phyloP scores from a whole-genome alignment of 345 rosid genomes.

The Bruguiera gymnorhiza region DNA sequence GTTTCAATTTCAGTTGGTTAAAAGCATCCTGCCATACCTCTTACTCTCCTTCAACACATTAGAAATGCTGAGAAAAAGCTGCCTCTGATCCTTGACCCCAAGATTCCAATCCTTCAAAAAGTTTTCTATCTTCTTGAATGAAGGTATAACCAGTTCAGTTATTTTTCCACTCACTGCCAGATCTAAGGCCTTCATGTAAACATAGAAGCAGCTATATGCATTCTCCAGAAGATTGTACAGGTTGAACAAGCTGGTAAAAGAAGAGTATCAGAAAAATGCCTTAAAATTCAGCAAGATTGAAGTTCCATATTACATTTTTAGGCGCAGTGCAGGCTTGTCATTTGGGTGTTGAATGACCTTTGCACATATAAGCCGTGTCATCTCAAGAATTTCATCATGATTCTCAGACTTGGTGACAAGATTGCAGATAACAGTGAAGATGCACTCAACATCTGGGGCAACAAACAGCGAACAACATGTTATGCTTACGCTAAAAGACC shows the following conservation, averaged over 20 bases:
- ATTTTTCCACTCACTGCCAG: constrained; percentile 78
- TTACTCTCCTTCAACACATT: constrained; percentile 69
- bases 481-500: not conserved
- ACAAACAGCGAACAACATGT: not conserved
- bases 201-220: constrained; percentile 62
- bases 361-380: constrained; percentile 64
- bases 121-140: constrained; percentile 73
- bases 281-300: not conserved
- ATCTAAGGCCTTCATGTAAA: constrained; percentile 70
- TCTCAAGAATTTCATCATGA: constrained; percentile 67
- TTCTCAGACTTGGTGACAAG: constrained; percentile 60
- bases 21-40: constrained; percentile 41
- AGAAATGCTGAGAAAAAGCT: constrained; percentile 67
- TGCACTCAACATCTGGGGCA: constrained; percentile 80
- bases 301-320: constrained; percentile 65
- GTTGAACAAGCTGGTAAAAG: constrained; percentile 75
- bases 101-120: constrained; percentile 96
- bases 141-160: constrained; percentile 60
- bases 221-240: constrained; percentile 80
- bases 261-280: constrained; percentile 16
- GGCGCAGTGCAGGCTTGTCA: constrained; percentile 81
- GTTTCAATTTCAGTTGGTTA: not conserved
- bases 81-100: constrained; percentile 73
- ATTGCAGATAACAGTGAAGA: constrained; percentile 91
- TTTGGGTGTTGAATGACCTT: constrained; percentile 76